Conservation (phyloP, 2,329 filamentous ascomycete genomes). For the Xylariaceae sp. region DNA sequence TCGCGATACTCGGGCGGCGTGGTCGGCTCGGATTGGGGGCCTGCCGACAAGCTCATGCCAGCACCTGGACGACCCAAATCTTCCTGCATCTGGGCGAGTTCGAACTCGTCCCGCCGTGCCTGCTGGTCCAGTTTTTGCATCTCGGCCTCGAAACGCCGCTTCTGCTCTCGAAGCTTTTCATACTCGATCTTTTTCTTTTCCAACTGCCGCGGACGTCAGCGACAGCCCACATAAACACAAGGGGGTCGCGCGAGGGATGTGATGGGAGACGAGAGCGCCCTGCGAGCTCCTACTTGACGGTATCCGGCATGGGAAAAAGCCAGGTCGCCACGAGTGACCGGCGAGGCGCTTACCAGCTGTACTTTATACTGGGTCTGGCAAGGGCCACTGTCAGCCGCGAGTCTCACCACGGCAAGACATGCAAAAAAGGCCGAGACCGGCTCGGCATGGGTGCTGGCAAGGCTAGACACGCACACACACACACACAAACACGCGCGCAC, state of each 20-base stretch:
- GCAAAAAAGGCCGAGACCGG: conserved; percentile 22
- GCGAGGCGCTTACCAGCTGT: conserved; percentile 58
- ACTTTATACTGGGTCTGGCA: conserved; percentile 36
- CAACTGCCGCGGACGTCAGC: conserved; percentile 54
- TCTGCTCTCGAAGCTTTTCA: conserved; percentile 83
- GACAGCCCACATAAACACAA: no score
- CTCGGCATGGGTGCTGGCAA: conserved; percentile 12
- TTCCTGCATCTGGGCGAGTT: conserved; percentile 77
- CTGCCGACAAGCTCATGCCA: conserved; percentile 45
- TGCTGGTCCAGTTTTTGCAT: conserved; percentile 85
- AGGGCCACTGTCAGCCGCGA: conserved; percentile 18
- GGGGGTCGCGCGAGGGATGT: no score
- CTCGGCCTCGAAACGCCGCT: conserved; percentile 81
- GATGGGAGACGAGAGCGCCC: no score
- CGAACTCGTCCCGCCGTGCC: conserved; percentile 73
- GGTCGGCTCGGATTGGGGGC: conserved; percentile 87
- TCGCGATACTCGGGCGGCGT: conserved; percentile 92
- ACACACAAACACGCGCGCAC: neutral
- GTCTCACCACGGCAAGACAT: conserved; percentile 24
- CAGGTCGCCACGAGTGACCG: neutral
- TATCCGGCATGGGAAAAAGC: no score
- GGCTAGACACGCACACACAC: conserved; percentile 7
- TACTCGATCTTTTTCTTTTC: conserved; percentile 92
- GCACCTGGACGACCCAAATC: conserved; percentile 56
- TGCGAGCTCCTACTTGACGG: no score